Base-by-base conservation (phyloP, 2,329 filamentous ascomycete genomes). In the Pseudogymnoascus pannorum region DNA sequence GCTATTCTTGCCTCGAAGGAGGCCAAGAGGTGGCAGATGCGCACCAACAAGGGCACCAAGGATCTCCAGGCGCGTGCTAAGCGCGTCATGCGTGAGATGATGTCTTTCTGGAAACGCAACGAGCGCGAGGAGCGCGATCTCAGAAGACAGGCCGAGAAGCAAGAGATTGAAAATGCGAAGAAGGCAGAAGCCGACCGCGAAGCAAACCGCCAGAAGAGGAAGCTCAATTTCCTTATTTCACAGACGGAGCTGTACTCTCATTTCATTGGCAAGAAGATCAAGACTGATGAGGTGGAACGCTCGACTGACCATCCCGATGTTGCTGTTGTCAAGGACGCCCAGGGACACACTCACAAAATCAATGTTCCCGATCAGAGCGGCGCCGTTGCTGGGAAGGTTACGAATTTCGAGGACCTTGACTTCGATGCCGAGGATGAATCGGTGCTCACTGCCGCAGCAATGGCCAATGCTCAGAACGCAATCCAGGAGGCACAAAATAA, bases 231-330 rank as follows among this genome's bases (percentile, higher is more conserved):
- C 82, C 83, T 99, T 66, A 99, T 99, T 74, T 97, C 93, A 1
- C 94, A 99, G 77, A 99, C 94, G 0, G 94, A 99, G 74, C 82
- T 99, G 58, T 99, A 99, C 79, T 97, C 93, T 42, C 94, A 99
- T 80, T 99, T 99, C 75, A 97, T 99, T 69, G 93, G 94, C 74
- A 96, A 96, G 79, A 99, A 99, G 80, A 96, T 97, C 76, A 96
- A 96, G 78, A 97, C 93, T 1, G 89, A 94, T 68, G 92, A 97
- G 72, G 91, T 96, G 57, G 92, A 99, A 76, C 83, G 88, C 63
- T 93, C 90, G 57, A 94, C 91, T 20, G 91, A 94, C 70, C 91
- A 92, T 70, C 86, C 86, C 6, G 87, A 89, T 57, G 86, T 88
- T 58, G 81, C 82, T 18, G 76, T 77, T 0, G 79, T 82, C 8